Conservation (phyloP, 2,329 filamentous ascomycete species). For the Elsinoe necatrix region DNA sequence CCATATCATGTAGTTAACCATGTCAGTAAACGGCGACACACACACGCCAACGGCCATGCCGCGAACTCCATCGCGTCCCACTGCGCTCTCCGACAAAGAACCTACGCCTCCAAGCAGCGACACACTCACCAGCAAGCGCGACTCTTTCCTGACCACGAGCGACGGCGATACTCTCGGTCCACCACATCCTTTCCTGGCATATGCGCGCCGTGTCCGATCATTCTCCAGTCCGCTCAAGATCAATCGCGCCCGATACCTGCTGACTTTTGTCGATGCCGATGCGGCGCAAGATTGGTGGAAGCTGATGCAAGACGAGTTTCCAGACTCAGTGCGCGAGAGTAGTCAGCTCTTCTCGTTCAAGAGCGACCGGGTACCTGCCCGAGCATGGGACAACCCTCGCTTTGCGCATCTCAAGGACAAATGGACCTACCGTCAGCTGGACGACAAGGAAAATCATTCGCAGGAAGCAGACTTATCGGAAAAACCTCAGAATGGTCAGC, state of each 20-base stretch:
- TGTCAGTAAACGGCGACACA: slow-evolving; percentile 11
- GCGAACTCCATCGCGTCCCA: slow-evolving; percentile 13
- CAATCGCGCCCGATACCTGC: slow-evolving; percentile 24
- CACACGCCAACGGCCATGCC: slow-evolving; percentile 13
- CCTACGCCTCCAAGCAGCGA: slow-evolving; percentile 14
- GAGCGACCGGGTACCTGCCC: slow-evolving; percentile 23
- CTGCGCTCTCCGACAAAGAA: slow-evolving; percentile 1
- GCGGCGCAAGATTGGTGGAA: slow-evolving; percentile 29
- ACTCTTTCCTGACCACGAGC: slow-evolving; percentile 5
- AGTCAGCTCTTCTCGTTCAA: slow-evolving; percentile 29
- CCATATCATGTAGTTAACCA: slow-evolving; percentile 13
- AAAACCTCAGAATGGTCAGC: neutral
- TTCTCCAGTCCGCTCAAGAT: slow-evolving; percentile 19
- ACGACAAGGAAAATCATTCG: slow-evolving; percentile 22
- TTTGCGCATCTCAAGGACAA: slow-evolving; percentile 27
- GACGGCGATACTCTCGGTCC: slow-evolving; percentile 15
- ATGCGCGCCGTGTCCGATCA: slow-evolving; percentile 18
- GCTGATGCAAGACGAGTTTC: slow-evolving; percentile 26
- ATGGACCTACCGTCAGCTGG: slow-evolving; percentile 28
- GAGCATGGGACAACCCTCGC: slow-evolving; percentile 25
- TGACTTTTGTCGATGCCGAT: slow-evolving; percentile 27
- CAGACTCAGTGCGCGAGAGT: slow-evolving; percentile 24
- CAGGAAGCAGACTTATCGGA: slow-evolving; percentile 11
- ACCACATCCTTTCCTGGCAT: slow-evolving; percentile 16
- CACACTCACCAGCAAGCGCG: slow-evolving; percentile 3